Conservation (phyloP, 1,139 yeast species). For the Yamadazyma oceani region DNA sequence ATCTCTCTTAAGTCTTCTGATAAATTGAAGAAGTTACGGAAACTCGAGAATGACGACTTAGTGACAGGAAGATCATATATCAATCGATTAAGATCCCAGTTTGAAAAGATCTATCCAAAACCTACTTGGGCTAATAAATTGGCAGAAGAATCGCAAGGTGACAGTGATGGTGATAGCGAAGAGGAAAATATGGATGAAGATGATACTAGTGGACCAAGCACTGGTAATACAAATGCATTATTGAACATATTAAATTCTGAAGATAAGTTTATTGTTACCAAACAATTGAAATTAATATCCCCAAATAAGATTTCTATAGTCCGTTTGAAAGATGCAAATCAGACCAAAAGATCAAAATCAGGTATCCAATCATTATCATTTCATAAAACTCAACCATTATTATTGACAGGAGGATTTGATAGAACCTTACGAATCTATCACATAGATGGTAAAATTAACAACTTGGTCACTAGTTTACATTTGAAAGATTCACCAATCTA, state of each 20-base stretch:
- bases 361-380: constrained; percentile 83
- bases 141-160: constrained; percentile 25
- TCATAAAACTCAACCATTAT: constrained; percentile 82
- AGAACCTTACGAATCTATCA: constrained; percentile 83
- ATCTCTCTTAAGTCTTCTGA: constrained; percentile 63
- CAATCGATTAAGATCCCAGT: constrained; percentile 75
- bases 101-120: constrained; percentile 81
- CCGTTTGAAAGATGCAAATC: constrained; percentile 84
- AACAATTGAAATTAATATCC: constrained; percentile 61
- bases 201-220: background rate
- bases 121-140: constrained; percentile 78
- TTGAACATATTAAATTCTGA: constrained; percentile 59
- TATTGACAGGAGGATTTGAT: constrained; percentile 91
- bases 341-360: constrained; percentile 63
- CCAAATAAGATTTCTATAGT: constrained; percentile 71
- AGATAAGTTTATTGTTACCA: constrained; percentile 53
- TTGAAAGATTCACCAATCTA: constrained; percentile 79
- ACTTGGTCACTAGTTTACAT: constrained; percentile 77
- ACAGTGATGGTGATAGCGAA: constrained; percentile 21
- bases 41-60: constrained; percentile 55
- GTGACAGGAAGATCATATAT: constrained; percentile 70
- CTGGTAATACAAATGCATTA: constrained; percentile 48
- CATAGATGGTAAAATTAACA: constrained; percentile 86
- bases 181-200: constrained; percentile 21
- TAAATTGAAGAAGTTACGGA: constrained; percentile 70